These are phyloP conservation scores for Trametes versicolor DNA, from an alignment of 1,284 basidiomycete species.

Conservation along the genomic window DNA sequence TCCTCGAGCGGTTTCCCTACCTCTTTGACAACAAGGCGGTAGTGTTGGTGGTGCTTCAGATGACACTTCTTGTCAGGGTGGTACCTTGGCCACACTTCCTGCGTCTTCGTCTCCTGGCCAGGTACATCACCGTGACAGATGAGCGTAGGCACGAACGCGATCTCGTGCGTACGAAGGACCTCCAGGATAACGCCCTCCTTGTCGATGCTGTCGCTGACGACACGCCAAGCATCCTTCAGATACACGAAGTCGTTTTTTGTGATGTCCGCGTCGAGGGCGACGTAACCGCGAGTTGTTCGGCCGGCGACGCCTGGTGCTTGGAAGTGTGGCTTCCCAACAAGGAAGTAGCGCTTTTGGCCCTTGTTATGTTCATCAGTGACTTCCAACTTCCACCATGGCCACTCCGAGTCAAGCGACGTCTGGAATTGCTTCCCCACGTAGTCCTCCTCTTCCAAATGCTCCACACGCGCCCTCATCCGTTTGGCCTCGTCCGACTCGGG, in stretches of 20 bases:
- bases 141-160: conserved; percentile 10
- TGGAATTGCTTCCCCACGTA: not conserved
- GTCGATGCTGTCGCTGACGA: not conserved
- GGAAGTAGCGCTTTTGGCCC: not conserved
- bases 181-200: conserved; percentile 14
- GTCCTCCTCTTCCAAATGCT: no score
- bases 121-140: conserved; percentile 14
- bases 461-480: no score
- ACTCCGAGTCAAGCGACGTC: conserved; percentile 1
- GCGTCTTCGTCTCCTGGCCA: not conserved
- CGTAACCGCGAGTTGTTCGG: conserved; percentile 4
- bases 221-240: conserved; percentile 26
- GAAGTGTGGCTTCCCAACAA: conserved; percentile 17
- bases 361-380: not conserved
- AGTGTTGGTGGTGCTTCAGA: conserved; percentile 18
- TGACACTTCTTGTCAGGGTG: not conserved
- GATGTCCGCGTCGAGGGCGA: conserved; percentile 7
- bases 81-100: not conserved
- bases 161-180: conserved; percentile 1
- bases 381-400: conserved; percentile 1
- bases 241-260: not conserved
- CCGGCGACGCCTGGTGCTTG: conserved; percentile 1
- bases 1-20: conserved; percentile 29
- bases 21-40: conserved; percentile 34
- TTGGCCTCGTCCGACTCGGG: not conserved